Base-by-base conservation (phyloP, 78 protist species). In the Goniomonas avonlea region DNA sequence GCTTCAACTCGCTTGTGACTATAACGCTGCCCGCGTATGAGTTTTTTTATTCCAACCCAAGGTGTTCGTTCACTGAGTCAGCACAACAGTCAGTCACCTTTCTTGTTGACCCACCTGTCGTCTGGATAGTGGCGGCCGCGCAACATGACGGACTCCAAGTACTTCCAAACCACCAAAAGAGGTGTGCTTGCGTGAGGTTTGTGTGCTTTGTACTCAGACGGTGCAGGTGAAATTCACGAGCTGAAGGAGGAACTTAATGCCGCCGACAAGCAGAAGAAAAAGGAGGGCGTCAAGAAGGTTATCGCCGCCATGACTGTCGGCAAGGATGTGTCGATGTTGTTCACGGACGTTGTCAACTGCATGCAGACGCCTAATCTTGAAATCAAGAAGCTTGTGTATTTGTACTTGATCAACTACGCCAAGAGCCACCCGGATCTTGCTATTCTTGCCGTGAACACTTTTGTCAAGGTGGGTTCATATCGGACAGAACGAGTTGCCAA, bases 271-370 rank as follows among this genome's bases (percentile, higher is more conserved):
- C 89, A 70, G 15, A 82, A 69, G 78, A 85, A 83, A 82, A 80
- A 80, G 56, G 95, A 95, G 1, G 99, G 99, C 39, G 94, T 98
- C 25, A 94, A 96, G 86, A 94, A 95, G 80, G 95, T 96, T 53
- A 96, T 97, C 70, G 98, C 98, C 18, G 90, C 75, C 43, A 97
- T 98, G 99, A 98, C 99, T 2, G 95, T 94, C 32, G 99, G 99
- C 32, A 95, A 94, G 82, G 99, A 96, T 76, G 97, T 98, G 61
- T 76, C 89, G 37, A 56, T 43, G 80, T 75, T 91, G 37, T 92
- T 87, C 82, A 66, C 91, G 32, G 97, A 94, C 21, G 97, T 97
- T 21, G 77, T 94, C 83, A 91, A 92, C 74, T 85, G 93, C 88
- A 90, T 94, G 86, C 92, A 88, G 82, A 95, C 97, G 0, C 77